These are phyloP conservation scores for Plasmodiophora brassicae DNA, from an alignment of 208 protist genomes.

Conservation along the genomic window DNA sequence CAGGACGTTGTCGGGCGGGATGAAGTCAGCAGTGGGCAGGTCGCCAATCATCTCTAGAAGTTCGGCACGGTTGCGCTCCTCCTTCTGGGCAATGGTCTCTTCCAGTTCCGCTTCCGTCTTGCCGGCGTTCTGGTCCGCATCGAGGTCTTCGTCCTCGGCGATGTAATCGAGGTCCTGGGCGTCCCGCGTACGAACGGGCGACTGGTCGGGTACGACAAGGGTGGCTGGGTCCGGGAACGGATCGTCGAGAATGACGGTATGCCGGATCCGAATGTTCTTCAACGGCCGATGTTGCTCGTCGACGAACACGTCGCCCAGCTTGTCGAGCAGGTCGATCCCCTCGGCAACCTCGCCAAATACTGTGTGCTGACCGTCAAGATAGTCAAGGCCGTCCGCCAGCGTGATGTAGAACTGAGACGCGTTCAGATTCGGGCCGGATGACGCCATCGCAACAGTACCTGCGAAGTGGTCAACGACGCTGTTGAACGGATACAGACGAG, in stretches of 20 bases:
- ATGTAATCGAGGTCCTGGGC: constrained; percentile 49
- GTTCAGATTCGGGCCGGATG: constrained; percentile 63
- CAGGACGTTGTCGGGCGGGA: constrained; percentile 91
- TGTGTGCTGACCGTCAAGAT: constrained; percentile 72
- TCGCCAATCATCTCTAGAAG: constrained; percentile 89
- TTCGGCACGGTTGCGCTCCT: constrained; percentile 66
- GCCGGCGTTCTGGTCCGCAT: background rate
- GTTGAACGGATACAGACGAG: background rate
- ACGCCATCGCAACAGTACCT: constrained; percentile 67
- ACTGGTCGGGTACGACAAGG: background rate
- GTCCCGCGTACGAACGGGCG: background rate
- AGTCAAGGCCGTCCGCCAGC: constrained; percentile 52
- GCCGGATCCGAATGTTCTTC: constrained; percentile 67
- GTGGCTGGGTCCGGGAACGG: constrained; percentile 69
- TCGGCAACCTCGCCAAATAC: constrained; percentile 72
- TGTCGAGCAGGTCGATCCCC: constrained; percentile 46
- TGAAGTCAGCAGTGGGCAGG: constrained; percentile 64
- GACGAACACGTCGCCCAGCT: constrained; percentile 36
- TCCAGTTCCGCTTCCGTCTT: constrained; percentile 53
- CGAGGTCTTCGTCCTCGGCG: constrained; percentile 34
- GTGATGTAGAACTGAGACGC: constrained; percentile 79
- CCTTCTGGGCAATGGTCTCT: constrained; percentile 53
- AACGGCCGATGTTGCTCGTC: constrained; percentile 56
- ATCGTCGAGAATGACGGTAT: constrained; percentile 78
- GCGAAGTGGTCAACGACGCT: background rate